A percentile compares a stretch with the other conserved stretches of the same genome.
These are phyloP conservation scores for Candida boleticola DNA, from an alignment of 805 yeast genomes.

Conservation along the genomic window DNA sequence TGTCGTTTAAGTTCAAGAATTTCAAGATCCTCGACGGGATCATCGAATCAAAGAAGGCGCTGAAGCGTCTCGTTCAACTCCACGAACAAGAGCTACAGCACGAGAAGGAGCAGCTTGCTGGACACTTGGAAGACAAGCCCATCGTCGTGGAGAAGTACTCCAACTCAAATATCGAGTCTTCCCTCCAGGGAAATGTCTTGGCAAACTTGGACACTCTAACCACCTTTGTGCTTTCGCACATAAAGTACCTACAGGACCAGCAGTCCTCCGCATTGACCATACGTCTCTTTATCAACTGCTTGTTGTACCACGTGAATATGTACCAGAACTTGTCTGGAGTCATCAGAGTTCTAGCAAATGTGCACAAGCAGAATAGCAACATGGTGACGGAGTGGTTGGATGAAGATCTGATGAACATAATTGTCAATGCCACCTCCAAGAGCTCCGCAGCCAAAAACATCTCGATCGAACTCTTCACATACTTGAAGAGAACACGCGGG, in stretches of 20 bases:
- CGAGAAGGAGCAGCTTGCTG: not conserved
- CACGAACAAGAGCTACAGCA: conserved; percentile 8
- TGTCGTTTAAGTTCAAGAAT: conserved; percentile 28
- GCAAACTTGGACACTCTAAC: conserved; percentile 25
- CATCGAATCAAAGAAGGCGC: conserved; percentile 12
- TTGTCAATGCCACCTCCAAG: conserved; percentile 23
- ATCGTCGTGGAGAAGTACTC: not conserved
- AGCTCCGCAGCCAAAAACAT: conserved; percentile 27
- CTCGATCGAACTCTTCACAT: conserved; percentile 22
- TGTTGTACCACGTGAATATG: conserved; percentile 31
- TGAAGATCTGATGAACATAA: conserved; percentile 28
- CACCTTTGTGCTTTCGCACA: conserved; percentile 21
- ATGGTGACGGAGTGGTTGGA: conserved; percentile 24
- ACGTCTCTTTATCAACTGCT: conserved; percentile 31
- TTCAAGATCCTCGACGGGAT: conserved; percentile 24
- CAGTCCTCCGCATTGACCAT: conserved; percentile 18
- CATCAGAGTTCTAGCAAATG: conserved; percentile 16
- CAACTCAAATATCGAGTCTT: conserved; percentile 14
- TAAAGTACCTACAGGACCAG: conserved; percentile 16
- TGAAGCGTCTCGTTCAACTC: not conserved
- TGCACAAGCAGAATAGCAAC: conserved; percentile 15
- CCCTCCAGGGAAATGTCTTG: conserved; percentile 30
- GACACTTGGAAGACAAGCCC: not conserved
- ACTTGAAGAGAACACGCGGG: conserved; percentile 11
- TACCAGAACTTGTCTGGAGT: conserved; percentile 36